These are phyloP conservation scores for Ceriops tagal DNA, from an alignment of 345 rosid species.

Conservation along the genomic window DNA sequence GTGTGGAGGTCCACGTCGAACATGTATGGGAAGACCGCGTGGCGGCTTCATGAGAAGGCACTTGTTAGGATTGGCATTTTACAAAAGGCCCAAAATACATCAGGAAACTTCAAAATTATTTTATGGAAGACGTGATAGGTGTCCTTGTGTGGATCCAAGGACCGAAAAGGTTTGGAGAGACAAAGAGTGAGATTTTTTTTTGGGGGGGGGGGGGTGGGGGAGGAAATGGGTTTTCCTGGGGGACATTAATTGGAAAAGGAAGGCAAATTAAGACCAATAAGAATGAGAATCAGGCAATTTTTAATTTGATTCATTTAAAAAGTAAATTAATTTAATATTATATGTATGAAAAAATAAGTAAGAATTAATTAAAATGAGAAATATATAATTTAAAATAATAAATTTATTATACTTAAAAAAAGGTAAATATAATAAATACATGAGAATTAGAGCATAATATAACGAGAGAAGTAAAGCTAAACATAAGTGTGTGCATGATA, in stretches of 20 bases:
- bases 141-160: neutral
- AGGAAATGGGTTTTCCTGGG: no score
- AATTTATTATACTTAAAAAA: no score
- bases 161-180: neutral
- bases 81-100: neutral
- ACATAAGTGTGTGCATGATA: neutral
- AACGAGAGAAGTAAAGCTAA: no score
- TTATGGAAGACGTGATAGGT: neutral
- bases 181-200: neutral
- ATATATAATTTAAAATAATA: neutral
- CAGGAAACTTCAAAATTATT: neutral
- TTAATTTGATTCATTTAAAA: no score
- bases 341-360: no score
- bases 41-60: conserved; percentile 32
- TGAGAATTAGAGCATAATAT: no score
- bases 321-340: no score
- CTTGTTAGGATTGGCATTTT: conserved; percentile 21
- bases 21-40: conserved; percentile 39
- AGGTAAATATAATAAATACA: neutral
- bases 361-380: neutral
- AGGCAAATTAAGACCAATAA: conserved; percentile 24
- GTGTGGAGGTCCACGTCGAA: conserved; percentile 42
- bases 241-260: conserved; percentile 7
- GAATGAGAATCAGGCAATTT: neutral
- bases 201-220: no score